A percentile compares a stretch with the other conserved stretches of the same genome.
Conservation (phyloP, 768 basidiomycete species). For the Agrocybe pediades region DNA sequence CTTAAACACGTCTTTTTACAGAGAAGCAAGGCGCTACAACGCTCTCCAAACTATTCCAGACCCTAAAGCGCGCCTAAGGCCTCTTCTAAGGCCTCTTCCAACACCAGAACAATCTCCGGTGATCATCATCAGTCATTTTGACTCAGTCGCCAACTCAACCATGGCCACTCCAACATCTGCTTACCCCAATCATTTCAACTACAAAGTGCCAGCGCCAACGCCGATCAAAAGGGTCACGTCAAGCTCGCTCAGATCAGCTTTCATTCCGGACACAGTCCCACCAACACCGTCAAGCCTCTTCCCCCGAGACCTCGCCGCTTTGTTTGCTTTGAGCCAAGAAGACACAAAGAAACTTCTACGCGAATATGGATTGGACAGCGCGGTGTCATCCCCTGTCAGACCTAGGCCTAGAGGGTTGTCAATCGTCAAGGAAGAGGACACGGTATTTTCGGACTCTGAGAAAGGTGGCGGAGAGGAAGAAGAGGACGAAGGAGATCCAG, state of each 20-base stretch:
- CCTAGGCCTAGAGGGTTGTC: conserved; percentile 22
- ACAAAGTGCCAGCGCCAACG: conserved; percentile 27
- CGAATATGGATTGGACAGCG: conserved; percentile 45
- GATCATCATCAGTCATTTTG: conserved; percentile 25
- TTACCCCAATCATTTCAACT: conserved; percentile 16
- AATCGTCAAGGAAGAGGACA: conserved; percentile 19
- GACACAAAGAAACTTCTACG: conserved; percentile 39
- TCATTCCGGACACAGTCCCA: conserved; percentile 25
- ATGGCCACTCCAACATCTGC: conserved; percentile 29
- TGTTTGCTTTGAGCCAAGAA: conserved; percentile 45
- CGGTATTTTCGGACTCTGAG: conserved; percentile 6
- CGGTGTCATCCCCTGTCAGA: conserved; percentile 26
- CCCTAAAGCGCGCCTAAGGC: conserved; percentile 45
- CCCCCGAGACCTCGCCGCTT: conserved; percentile 45
- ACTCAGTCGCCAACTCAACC: conserved; percentile 23
- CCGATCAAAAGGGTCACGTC: conserved; percentile 25
- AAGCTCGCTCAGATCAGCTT: conserved; percentile 19
- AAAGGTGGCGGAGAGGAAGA: conserved; percentile 15
- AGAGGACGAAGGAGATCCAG: conserved; percentile 21
- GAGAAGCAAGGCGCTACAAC: conserved; percentile 48
- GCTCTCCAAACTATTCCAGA: conserved; percentile 26
- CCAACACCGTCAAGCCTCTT: conserved; percentile 46
- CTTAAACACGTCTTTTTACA: conserved; percentile 15
- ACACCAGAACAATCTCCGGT: conserved; percentile 49
- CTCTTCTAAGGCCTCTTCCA: conserved; percentile 51